These are phyloP conservation scores for Populus ilicifolia DNA, from an alignment of 345 rosid species.

Conservation along the genomic window DNA sequence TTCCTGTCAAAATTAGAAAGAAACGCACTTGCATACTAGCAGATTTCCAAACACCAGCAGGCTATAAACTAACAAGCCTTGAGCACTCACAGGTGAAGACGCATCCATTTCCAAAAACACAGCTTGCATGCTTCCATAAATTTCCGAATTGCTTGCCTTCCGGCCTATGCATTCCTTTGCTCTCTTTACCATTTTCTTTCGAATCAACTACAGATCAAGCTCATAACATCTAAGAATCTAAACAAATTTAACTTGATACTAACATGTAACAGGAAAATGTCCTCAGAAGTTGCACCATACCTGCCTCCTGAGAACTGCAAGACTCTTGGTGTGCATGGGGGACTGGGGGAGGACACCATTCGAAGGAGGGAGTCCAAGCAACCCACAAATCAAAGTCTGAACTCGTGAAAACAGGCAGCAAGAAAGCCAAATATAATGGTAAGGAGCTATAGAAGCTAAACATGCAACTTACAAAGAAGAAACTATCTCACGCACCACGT, in stretches of 20 bases:
- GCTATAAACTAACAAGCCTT: neutral
- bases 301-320: constrained; percentile 70
- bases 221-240: constrained; percentile 6
- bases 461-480: neutral
- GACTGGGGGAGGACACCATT: constrained; percentile 92
- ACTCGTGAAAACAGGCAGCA: constrained; percentile 15
- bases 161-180: constrained; percentile 67
- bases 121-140: constrained; percentile 75
- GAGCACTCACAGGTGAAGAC: constrained; percentile 42
- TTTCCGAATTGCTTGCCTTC: constrained; percentile 58
- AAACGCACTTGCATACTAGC: neutral
- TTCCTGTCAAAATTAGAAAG: neutral
- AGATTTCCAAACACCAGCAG: neutral
- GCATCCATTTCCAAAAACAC: constrained; percentile 67
- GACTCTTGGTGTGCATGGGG: constrained; percentile 89
- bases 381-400: constrained; percentile 77
- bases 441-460: constrained; percentile 3
- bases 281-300: constrained; percentile 21
- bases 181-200: constrained; percentile 72
- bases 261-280: neutral
- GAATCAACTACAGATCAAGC: constrained; percentile 40
- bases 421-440: neutral
- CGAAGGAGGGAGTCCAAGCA: constrained; percentile 87
- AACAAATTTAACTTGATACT: neutral
- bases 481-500: neutral